phyloP scores from a whole-genome alignment of 139 green algal species.

The Haematococcus lacustris region DNA sequence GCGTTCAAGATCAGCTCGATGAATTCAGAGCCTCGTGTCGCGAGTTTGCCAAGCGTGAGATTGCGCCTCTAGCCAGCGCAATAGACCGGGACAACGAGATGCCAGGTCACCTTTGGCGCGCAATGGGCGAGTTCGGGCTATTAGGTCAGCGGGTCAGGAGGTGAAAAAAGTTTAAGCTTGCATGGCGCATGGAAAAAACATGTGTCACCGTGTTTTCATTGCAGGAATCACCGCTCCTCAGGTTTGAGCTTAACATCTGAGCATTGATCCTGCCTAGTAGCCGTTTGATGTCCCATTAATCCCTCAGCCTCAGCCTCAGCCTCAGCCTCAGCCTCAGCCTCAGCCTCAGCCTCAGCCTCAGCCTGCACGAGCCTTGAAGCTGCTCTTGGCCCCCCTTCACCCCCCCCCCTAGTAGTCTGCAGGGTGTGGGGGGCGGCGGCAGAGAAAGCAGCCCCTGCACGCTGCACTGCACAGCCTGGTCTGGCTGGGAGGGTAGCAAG shows the following conservation, averaged over 20 bases:
- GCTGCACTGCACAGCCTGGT: too few species aligned
- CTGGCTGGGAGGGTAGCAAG: too few species aligned
- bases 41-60: neutral
- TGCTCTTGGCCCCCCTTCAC: too few species aligned
- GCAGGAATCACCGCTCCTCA: slow-evolving; percentile 2
- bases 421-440: too few species aligned
- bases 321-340: too few species aligned
- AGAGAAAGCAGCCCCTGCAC: too few species aligned
- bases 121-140: neutral
- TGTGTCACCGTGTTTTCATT: neutral
- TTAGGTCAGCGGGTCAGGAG: neutral
- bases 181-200: neutral
- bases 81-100: slow-evolving; percentile 3
- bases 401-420: too few species aligned
- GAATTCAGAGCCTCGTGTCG: neutral
- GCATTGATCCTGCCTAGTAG: neutral
- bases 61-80: neutral
- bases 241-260: neutral
- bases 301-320: too few species aligned
- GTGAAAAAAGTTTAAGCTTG: neutral
- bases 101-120: neutral
- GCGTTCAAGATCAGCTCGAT: neutral
- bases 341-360: too few species aligned
- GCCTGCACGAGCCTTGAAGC: neutral
- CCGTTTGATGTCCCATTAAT: too few species aligned